These are phyloP conservation scores for Verticillium dahliae DNA, from an alignment of 2,329 filamentous ascomycete species.

Conservation along the genomic window DNA sequence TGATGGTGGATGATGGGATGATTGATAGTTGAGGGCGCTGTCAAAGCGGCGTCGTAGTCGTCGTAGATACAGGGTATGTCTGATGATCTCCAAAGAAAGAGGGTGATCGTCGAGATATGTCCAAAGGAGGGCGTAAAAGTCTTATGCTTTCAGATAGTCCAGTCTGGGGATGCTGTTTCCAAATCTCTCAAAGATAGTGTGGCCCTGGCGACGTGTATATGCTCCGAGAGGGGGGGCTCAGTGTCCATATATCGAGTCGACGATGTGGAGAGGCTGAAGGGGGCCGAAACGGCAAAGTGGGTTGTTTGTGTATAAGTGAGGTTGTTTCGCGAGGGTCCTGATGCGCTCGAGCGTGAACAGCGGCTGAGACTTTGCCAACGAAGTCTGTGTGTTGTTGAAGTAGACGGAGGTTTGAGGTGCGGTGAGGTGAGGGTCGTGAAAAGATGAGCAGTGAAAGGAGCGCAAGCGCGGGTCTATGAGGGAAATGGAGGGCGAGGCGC, in stretches of 20 bases:
- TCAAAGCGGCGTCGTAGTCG: constrained; percentile 14
- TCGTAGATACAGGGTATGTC: neutral
- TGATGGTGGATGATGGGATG: constrained; percentile 13
- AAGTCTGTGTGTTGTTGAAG: neutral
- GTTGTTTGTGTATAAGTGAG: neutral
- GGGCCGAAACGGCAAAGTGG: neutral
- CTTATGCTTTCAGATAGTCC: neutral
- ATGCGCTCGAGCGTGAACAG: neutral
- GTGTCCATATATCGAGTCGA: neutral
- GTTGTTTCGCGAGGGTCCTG: neutral
- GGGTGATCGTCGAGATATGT: neutral
- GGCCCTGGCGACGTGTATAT: neutral
- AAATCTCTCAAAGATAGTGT: neutral
- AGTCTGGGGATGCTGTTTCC: neutral
- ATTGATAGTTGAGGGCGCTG: constrained; percentile 8
- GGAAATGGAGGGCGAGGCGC: neutral
- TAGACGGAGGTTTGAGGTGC: neutral
- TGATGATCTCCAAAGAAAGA: neutral
- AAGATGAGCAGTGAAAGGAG: neutral
- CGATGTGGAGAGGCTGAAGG: neutral
- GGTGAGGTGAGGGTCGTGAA: neutral
- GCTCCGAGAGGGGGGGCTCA: neutral
- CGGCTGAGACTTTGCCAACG: neutral
- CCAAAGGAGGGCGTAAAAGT: neutral
- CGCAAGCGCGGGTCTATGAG: neutral